Conservation (phyloP, 352 stramenopile species). For the Pythium aristosporum region DNA sequence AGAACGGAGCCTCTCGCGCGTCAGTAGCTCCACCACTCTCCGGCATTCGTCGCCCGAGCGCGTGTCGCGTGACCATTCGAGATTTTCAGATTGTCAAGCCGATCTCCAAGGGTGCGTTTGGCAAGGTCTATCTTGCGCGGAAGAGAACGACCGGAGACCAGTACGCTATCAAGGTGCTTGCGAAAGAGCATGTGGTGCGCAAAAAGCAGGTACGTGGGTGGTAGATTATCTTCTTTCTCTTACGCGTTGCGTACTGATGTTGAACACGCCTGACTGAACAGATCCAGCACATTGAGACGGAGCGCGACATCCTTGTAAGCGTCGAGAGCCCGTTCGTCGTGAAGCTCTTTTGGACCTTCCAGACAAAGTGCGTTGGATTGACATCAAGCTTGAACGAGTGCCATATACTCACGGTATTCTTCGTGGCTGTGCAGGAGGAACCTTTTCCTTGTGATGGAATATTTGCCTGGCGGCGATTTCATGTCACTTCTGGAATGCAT, state of each 20-base stretch:
- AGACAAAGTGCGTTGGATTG: constrained; percentile 67
- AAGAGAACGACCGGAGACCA: constrained; percentile 89
- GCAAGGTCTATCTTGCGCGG: constrained; percentile 83
- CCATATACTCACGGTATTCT: not conserved
- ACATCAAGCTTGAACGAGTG: too few relatives aligned
- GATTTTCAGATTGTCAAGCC: constrained; percentile 91
- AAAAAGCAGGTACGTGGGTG: constrained; percentile 77
- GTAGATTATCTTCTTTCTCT: not conserved
- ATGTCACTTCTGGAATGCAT: constrained; percentile 89
- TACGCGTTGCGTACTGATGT: not conserved
- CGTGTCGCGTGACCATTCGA: constrained; percentile 63
- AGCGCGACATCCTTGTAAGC: constrained; percentile 85
- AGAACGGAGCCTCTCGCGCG: constrained; percentile 28
- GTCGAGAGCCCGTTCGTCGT: constrained; percentile 90
- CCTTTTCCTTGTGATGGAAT: constrained; percentile 91
- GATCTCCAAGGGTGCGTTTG: constrained; percentile 89
- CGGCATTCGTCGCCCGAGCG: constrained; percentile 29
- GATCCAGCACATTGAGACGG: constrained; percentile 85
- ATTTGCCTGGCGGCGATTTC: constrained; percentile 88
- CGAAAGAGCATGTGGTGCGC: constrained; percentile 84
- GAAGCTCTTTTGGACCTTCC: constrained; percentile 91
- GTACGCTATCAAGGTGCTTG: constrained; percentile 91
- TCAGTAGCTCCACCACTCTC: not conserved
- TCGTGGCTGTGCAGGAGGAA: constrained; percentile 44
- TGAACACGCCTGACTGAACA: constrained; percentile 18